Base-by-base conservation (phyloP, 2,329 filamentous ascomycete species). In the Trichoderma asperellum region DNA sequence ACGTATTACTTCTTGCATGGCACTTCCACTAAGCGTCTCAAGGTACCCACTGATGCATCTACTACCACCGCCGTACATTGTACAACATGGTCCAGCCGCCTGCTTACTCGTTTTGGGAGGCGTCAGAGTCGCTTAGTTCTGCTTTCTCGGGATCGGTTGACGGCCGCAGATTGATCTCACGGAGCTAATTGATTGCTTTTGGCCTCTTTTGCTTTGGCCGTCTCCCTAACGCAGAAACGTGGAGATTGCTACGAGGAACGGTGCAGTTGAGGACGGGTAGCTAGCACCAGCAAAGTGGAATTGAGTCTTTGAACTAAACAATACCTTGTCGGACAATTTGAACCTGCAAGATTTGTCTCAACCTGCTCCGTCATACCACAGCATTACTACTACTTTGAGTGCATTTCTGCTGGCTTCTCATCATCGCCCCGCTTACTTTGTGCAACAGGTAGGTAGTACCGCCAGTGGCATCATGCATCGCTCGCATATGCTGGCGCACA, bases 81-180 rank as follows among this genome's bases (percentile, higher is more conserved):
- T 47, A 47, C 18, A n/a, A 47, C 43, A 21, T 32, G 47, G 24
- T 29, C 34, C 60, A 62, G 57, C 29, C 47, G 32, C 29, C 64
- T 67, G 55, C 64, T 67, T 58, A 67, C 55, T 67, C 56, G 27
- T 52, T 67, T 29, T 67, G 64, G 55, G 64, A 67, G 64, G 64
- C 64, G 64, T 67, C 64, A 59, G 58, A 57, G 64, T 59, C 55
- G 55, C 64, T 67, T 67, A 67, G 64, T 59, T 55, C 52, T 52
- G 40, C 55, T 67, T 49, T 59, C 63, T 59, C 64, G 64, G 64
- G 55, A 52, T 58, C 55, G 64, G 64, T 67, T 52, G 55, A 58
- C 64, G 64, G 64, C 64, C 40, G 55, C 55, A 67, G 64, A 67
- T 59, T 67, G 63, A 67, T 67, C 64, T 67, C 64, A 67, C 49